Base-by-base conservation (phyloP, 2,329 filamentous ascomycete species). In the Colletotrichum viniferum region DNA sequence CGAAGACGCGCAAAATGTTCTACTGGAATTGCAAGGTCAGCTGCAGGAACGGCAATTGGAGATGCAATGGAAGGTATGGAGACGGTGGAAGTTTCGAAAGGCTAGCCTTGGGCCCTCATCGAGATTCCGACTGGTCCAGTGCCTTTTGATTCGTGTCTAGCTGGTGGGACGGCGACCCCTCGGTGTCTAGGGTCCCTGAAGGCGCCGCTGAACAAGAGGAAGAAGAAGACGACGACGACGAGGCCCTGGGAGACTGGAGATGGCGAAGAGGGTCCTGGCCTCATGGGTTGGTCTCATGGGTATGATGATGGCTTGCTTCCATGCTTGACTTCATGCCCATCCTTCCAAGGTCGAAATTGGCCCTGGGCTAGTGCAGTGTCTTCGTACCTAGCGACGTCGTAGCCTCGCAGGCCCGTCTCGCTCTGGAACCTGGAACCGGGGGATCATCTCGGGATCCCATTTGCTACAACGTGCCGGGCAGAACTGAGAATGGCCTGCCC, bases 61-160 rank as follows among this genome's bases (percentile, higher is more conserved):
- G 52, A 75, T 68, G 73, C 73, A 75, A 73, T 68, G 65, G 73
- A 75, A 75, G 73, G 55, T 68, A 75, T 75, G 69, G 73, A 68
- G 30, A 61, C 73, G 18, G 55, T 72, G 21, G 52, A 69, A 69
- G 34, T 58, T 69, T 69, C 36, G 67, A 69, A 61, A 60, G 55
- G 32, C 52, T 21, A 34, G 43, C 65, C 34, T 38, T 30, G 28
- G 36, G 30, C n/a, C 32, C 55, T 43, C 67, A 26, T 62, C 56
- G 56, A 61, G 56, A 62, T 36, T 62, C 32, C 55, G 30, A 48
- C 34, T 32, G 36, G 67, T 48, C 43, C 43, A 48, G 43, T 21
- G 43, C n/a, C 62, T 48, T 16, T 61, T n/a, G 55, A 38, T 26
- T 30, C 26, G 16, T 65, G 36, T 32, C 36, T 24, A 24, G 14